Evolutionary conservation across 2,329 filamentous ascomycete genomes (phyloP).

Genomic region (Stemphylium vesicarium): DNA sequence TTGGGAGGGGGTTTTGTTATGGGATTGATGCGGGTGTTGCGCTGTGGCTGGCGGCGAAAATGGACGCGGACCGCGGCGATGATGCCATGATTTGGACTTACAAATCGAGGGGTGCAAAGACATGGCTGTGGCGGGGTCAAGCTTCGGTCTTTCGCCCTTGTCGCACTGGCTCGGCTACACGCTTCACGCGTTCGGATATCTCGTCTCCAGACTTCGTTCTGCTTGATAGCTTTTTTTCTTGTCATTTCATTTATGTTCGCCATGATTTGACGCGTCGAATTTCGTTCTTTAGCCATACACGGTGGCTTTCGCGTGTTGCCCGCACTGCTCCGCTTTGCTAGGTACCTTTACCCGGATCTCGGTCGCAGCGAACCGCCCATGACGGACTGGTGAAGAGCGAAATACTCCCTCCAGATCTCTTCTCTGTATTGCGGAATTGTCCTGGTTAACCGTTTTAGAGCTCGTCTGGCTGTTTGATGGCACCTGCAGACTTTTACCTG

Average conservation of each 20-base stretch:
- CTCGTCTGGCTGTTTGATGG: too few relatives aligned
- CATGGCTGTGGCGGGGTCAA: conserved; percentile 23
- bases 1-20: not conserved
- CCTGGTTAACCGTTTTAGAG: not conserved
- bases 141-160: not conserved
- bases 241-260: too few relatives aligned
- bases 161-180: too few relatives aligned
- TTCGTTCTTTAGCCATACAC: not conserved
- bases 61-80: conserved; percentile 14
- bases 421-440: not conserved
- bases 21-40: too few relatives aligned
- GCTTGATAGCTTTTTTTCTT: too few relatives aligned
- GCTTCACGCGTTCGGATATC: too few relatives aligned
- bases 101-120: conserved; percentile 25
- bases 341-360: conserved; percentile 12
- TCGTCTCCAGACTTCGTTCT: too few relatives aligned
- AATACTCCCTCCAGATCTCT: not conserved
- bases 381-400: not conserved
- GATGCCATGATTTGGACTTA: conserved; percentile 32
- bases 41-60: conserved; percentile 2
- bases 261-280: not conserved
- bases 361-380: not conserved
- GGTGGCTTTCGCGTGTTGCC: not conserved
- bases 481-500: too few relatives aligned
- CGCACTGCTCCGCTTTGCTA: conserved; percentile 1